A percentile compares a stretch with the other conserved stretches of the same genome.
Conservation (phyloP, 306 rosid species). For the Luffa aegyptiaca region DNA sequence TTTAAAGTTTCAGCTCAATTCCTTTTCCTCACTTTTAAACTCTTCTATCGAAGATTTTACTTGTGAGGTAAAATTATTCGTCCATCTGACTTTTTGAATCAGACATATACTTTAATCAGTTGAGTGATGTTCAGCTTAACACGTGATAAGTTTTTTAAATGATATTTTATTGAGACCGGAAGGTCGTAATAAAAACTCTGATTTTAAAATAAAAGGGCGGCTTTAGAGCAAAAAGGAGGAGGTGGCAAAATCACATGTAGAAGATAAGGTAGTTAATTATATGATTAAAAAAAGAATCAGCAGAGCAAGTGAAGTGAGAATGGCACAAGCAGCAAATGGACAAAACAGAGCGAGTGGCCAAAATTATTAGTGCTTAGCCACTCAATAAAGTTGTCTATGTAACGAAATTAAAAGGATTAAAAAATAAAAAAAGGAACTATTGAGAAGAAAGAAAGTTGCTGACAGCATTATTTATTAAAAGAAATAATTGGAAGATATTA, state of each 20-base stretch:
- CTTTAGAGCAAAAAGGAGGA: background rate
- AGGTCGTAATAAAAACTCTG: too few species aligned
- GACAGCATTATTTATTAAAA: background rate
- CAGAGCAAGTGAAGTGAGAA: background rate
- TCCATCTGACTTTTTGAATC: too few species aligned
- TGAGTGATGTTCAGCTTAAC: too few species aligned
- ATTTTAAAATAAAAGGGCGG: background rate
- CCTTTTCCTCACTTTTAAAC: too few species aligned
- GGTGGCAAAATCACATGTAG: background rate
- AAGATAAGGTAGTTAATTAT: background rate
- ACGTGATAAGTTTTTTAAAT: too few species aligned
- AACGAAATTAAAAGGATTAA: background rate
- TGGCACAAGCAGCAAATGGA: background rate
- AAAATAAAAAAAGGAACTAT: background rate
- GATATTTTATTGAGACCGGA: too few species aligned
- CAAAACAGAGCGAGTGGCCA: background rate
- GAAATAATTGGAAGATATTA: background rate
- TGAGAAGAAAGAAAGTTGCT: background rate
- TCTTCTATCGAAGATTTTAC: too few species aligned
- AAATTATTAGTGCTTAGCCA: background rate
- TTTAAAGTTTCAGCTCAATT: too few species aligned
- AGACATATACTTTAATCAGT: too few species aligned
- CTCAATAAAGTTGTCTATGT: background rate
- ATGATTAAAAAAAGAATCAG: background rate
- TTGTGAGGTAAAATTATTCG: too few species aligned